Percentiles rank a stretch among this genome's conserved stretches.
Conservation (phyloP, 306 rosid species). For the Quercus bicolor region DNA sequence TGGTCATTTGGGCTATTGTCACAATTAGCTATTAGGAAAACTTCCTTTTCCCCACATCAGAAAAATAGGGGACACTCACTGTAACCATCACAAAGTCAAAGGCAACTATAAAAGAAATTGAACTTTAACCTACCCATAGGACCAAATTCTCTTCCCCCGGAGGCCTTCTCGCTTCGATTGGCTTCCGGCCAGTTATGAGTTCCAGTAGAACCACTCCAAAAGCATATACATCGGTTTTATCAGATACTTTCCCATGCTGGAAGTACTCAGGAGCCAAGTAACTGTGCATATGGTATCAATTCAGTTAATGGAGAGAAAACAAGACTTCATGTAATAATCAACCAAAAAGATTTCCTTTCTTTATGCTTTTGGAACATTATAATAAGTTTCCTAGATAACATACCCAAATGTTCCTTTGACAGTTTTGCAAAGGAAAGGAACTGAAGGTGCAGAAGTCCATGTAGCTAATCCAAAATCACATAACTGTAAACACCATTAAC, state of each 20-base stretch:
- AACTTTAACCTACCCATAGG: constrained; percentile 68
- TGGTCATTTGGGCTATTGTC: neutral
- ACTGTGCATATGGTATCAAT: constrained; percentile 31
- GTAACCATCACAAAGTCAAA: constrained; percentile 2
- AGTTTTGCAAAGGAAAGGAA: constrained; percentile 96
- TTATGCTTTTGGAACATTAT: neutral
- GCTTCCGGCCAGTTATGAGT: constrained; percentile 89
- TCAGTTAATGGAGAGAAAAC: constrained; percentile 4
- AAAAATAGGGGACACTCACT: constrained; percentile 11
- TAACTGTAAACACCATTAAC: constrained; percentile 40
- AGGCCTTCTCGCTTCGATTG: constrained; percentile 70
- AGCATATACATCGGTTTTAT: constrained; percentile 93
- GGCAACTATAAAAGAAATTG: constrained; percentile 7
- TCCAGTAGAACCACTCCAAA: constrained; percentile 90
- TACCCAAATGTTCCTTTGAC: constrained; percentile 99
- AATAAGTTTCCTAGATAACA: constrained; percentile 10
- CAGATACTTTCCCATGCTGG: constrained; percentile 96
- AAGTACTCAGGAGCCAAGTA: constrained; percentile 98
- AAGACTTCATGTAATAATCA: neutral
- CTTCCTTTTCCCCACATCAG: neutral
- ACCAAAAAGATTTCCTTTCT: constrained; percentile 1
- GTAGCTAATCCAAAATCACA: constrained; percentile 98
- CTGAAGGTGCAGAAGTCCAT: constrained; percentile 96
- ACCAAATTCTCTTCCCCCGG: constrained; percentile 91
- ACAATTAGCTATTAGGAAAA: constrained; percentile 2